Evolutionary conservation across 148 eudicot genomes (phyloP).

Genomic region (Chenopodium album): DNA sequence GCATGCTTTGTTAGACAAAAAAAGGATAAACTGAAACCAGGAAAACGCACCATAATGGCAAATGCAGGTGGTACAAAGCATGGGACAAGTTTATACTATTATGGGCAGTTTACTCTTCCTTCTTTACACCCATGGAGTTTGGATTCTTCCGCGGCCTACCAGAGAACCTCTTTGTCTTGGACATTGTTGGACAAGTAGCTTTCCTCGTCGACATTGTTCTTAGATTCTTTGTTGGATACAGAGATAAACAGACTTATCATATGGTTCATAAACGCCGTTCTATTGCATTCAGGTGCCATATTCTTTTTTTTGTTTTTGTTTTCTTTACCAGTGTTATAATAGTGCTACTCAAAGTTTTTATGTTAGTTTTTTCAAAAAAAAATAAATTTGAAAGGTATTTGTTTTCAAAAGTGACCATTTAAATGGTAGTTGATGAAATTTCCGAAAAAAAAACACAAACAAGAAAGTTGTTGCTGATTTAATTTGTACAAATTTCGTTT

Average conservation of each 20-base stretch:
- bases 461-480: neutral
- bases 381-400: neutral
- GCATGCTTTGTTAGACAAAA: constrained; percentile 18
- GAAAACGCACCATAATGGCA: constrained; percentile 10
- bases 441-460: no score
- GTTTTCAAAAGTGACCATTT: no score
- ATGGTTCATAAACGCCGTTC: constrained; percentile 57
- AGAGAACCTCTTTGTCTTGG: constrained; percentile 61
- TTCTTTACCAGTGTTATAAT: neutral
- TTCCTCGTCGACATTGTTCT: constrained; percentile 78
- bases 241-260: constrained; percentile 71
- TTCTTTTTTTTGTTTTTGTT: neutral
- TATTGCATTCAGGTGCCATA: constrained; percentile 66
- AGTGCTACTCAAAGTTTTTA: no score
- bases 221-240: constrained; percentile 80
- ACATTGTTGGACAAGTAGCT: constrained; percentile 74
- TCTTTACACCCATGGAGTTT: constrained; percentile 95
- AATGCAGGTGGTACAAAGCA: constrained; percentile 72
- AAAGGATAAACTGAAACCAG: constrained; percentile 14
- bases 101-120: constrained; percentile 84
- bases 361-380: no score
- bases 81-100: constrained; percentile 76
- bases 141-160: constrained; percentile 94
- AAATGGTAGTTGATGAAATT: no score
- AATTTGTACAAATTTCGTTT: neutral